These are phyloP conservation scores for Backusella tuberculispora DNA, from an alignment of 192 early-diverging fungal species.

Conservation along the genomic window DNA sequence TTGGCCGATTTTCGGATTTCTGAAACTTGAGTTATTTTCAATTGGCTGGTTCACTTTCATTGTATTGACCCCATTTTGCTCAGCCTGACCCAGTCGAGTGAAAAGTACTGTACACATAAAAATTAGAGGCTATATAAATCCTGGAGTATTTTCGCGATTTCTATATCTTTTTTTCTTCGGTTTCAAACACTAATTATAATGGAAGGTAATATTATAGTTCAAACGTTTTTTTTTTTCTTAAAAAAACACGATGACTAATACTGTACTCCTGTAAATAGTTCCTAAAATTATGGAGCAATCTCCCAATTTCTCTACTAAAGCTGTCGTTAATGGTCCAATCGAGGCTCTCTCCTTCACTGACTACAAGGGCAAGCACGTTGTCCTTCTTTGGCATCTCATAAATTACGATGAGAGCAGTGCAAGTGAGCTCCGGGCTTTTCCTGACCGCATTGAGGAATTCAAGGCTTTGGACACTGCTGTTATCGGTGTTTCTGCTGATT, in stretches of 20 bases:
- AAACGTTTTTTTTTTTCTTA: not conserved
- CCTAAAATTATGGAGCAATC: slow-evolving; percentile 43
- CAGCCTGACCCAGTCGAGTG: too few species aligned
- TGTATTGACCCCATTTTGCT: too few species aligned
- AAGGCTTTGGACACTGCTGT: slow-evolving; percentile 77
- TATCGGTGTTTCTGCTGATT: slow-evolving; percentile 71
- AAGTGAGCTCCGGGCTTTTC: slow-evolving; percentile 92
- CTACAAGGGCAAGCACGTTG: slow-evolving; percentile 36
- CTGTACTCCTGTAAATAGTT: slow-evolving; percentile 1
- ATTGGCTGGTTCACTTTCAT: too few species aligned
- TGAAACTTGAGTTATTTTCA: too few species aligned
- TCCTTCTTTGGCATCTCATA: slow-evolving; percentile 75
- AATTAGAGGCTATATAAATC: slow-evolving; percentile 6
- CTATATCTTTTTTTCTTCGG: not conserved
- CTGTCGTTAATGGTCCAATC: slow-evolving; percentile 74
- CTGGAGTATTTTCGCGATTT: not conserved
- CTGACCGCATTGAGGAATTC: slow-evolving; percentile 85
- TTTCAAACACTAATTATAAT: not conserved
- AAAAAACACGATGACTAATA: not conserved
- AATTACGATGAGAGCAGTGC: slow-evolving; percentile 93
- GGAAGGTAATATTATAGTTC: not conserved
- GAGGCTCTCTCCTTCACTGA: slow-evolving; percentile 66
- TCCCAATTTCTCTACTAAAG: slow-evolving; percentile 66
- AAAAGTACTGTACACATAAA: too few species aligned
- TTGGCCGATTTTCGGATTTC: too few species aligned